These are phyloP conservation scores for Akanthomyces muscarius DNA, from an alignment of 2,329 filamentous ascomycete species.

Conservation along the genomic window DNA sequence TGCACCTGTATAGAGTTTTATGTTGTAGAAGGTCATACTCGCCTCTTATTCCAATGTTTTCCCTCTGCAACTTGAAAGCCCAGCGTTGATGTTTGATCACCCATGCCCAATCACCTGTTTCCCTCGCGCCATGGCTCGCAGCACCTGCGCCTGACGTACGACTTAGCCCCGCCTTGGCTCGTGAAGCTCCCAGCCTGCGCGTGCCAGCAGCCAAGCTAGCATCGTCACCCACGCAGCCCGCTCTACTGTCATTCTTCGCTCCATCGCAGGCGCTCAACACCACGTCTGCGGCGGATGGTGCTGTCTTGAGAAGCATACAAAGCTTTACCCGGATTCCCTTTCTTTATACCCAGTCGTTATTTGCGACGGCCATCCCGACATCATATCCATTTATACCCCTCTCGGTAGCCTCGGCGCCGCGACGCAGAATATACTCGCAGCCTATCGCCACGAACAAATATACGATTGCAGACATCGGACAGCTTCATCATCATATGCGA, in stretches of 20 bases:
- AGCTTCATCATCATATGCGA: neutral
- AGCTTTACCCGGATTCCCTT: neutral
- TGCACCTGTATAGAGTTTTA: neutral
- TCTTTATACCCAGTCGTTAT: neutral
- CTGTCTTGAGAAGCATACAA: neutral
- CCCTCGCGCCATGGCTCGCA: neutral
- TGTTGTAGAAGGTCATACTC: neutral
- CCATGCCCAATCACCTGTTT: neutral
- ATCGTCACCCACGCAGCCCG: slow-evolving; percentile 10
- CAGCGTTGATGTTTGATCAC: neutral
- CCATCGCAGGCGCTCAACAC: slow-evolving; percentile 1
- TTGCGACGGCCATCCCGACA: neutral
- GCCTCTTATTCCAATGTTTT: too few relatives aligned
- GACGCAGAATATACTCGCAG: neutral
- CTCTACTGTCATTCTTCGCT: neutral
- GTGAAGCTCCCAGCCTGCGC: slow-evolving; percentile 1
- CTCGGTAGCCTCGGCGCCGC: slow-evolving; percentile 9
- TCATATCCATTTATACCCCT: slow-evolving; percentile 2
- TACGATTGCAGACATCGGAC: neutral
- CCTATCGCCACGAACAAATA: neutral
- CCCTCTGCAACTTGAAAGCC: too few relatives aligned
- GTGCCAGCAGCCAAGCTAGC: slow-evolving; percentile 6
- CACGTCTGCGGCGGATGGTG: neutral
- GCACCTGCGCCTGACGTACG: slow-evolving; percentile 13
- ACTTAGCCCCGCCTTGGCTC: slow-evolving; percentile 14